Evolutionary conservation across 177 flowering plant genomes (phyloP), one percentile per base, ranked within the genome.

Genomic region (Tripterygium wilfordii): DNA sequence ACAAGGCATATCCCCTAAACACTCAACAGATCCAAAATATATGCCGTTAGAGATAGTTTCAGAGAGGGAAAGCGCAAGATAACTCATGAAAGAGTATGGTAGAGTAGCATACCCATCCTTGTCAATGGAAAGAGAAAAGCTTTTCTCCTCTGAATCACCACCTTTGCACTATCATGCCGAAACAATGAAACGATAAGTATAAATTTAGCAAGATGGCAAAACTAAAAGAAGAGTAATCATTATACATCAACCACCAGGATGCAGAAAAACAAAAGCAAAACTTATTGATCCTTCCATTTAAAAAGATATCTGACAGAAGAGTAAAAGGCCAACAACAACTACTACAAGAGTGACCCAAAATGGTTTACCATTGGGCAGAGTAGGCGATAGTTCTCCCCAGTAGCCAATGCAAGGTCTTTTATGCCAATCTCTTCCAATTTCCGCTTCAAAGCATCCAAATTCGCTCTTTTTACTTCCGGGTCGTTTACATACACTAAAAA

Each of bases 361-460:
- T 32, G 0, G 4, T 7, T 26, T 45, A 82, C 88, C 77, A 24
- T 36, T 8, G 88, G 94, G 42, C 94, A 85, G 28, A 74, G 19
- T 49, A 77, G 33, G 41, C 26, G 61, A 50, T 32, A 35, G 50
- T 70, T 61, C 55, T 67, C 69, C n/a, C 86, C 94, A 8, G 78
- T 67, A 32, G 9, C 60, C 58, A 65, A 63, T n/a, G 25, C 8
- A 12, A 37, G 53, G 12, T 44, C 55, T n/a, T 58, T 53, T 15
- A 85, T 61, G 37, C 75, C 86, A 45, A 63, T 35, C 17, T 51
- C 56, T 39, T 51, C 58, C 62, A 85, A 60, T 59, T 64, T 79
- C 48, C 40, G 31, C 65, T 63, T 72, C 56, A 82, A 45, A 14
- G 44, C 18, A 16, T 41, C 43, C 47, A 76, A 50, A 13, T 46